Evolutionary conservation across 345 rosid genomes (phyloP), one percentile per base, ranked within the genome.

Genomic region (Clausena lansium): DNA sequence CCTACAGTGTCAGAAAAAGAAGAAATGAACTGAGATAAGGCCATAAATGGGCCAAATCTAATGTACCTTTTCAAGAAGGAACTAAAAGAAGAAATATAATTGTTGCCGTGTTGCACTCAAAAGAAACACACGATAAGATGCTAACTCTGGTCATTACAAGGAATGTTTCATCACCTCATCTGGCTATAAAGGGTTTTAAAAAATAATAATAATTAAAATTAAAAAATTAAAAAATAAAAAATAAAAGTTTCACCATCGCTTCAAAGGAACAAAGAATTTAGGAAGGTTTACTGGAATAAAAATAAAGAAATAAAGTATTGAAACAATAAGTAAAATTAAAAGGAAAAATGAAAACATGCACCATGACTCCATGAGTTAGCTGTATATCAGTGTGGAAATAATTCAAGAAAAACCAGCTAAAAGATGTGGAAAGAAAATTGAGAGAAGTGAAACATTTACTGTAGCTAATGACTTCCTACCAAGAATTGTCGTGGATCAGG

Each of bases 401-500:
- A 25, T 32, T 38, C 19, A 25, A 50, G 60, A 76, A 50, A 32
- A 17, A 76, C 14, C 8, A 33, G 32, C 15, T 15, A 17, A 25
- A 50, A 25, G 36, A 41, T 55, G 20, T 8, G 24, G 47, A 52
- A 28, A 13, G 24, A 68, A 25, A 50, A 58, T 57, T 25, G 30
- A 58, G 32, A 38, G 54, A 59, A 58, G 36, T 27, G 9, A 25
- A 55, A 25, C 30, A 9, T 67, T 58, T 15, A 70, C 11, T 55
- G 27, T 25, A 22, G 57, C 60, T 45, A 41, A 32, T 24, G 22
- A 50, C 8, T 41, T 15, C 75, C 17, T 83, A 95, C 99, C 97
- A 90, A 74, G 82, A 93, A 93, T 83, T 93, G 99, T 15, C 87
- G 89, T 68, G 90, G 80, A 88, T 95, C 97, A 72, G 97, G 97